Evolutionary conservation across 495 filamentous ascomycete genomes (phyloP).

Genomic region (Penicillium diatomitis): DNA sequence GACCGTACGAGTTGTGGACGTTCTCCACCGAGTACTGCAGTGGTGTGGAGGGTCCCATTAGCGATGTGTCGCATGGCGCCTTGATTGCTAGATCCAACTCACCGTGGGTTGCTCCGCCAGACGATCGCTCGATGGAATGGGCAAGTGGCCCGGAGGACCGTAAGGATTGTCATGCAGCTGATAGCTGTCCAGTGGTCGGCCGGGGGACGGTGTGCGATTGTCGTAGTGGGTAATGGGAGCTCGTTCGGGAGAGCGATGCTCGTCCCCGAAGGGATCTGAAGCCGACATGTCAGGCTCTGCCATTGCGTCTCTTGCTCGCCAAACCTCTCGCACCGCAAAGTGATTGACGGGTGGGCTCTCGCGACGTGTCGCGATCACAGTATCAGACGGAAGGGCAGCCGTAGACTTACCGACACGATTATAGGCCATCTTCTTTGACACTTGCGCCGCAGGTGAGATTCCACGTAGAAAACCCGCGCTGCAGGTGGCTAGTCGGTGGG

Average conservation of each 20-base stretch:
- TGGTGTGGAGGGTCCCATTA: constrained; percentile 4
- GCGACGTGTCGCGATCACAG: constrained; percentile 3
- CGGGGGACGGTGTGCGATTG: constrained; percentile 43
- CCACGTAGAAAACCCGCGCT: constrained; percentile 18
- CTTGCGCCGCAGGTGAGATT: constrained; percentile 13
- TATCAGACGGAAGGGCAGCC: constrained; percentile 4
- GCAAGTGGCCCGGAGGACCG: constrained; percentile 41
- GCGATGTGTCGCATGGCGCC: background rate
- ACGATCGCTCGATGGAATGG: constrained; percentile 64
- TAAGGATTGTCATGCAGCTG: constrained; percentile 65
- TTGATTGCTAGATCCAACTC: constrained; percentile 18
- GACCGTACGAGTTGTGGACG: constrained; percentile 59
- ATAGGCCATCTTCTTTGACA: constrained; percentile 42
- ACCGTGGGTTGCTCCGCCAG: constrained; percentile 66
- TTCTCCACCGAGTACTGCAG: constrained; percentile 73
- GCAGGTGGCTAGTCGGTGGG: constrained; percentile 10
- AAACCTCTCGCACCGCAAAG: background rate
- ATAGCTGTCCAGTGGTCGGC: constrained; percentile 55
- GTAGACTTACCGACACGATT: constrained; percentile 59
- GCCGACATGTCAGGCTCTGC: constrained; percentile 11
- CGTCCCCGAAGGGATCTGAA: constrained; percentile 45
- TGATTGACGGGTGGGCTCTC: background rate
- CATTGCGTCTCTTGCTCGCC: background rate
- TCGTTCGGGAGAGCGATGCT: constrained; percentile 47
- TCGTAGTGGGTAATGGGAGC: constrained; percentile 31